Base-by-base conservation (phyloP, 2,329 filamentous ascomycete species). In the Fusarium abutilonis region DNA sequence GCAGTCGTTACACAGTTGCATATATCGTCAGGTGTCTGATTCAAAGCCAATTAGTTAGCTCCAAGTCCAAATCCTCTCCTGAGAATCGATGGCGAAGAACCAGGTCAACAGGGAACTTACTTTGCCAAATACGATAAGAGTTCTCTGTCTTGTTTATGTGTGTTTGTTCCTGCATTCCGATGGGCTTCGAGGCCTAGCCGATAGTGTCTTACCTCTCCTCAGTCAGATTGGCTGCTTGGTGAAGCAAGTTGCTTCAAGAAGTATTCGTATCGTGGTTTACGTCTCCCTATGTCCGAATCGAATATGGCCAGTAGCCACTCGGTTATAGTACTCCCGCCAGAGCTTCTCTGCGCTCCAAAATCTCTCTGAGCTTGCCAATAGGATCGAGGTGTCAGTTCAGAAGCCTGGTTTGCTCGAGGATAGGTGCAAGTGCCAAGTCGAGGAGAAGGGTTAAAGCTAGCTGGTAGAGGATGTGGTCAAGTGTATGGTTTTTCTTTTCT, bases 121-220 rank as follows among this genome's bases (percentile, higher is more conserved):
- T 60, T 55, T 60, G 17, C 55, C 6, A 21, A 31, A 6, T 28
- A 11, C 8, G 3, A 5, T 1, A 4, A 6, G 4, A 23, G 13
- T 7, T 1, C 17, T 14, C 8, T 9, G 14, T 23, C 13, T 21
- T 15, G 0, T 2, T 13, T 21, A 1, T 28, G n/a, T 14, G 9
- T 7, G 8, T 14, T n/a, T n/a, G 2, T 21, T 10, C 14, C 11
- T 5, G 14, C 7, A 13, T n/a, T 34, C 9, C 1, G 11, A 36
- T 32, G 11, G 1, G 17, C 21, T 10, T 29, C 3, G 2, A 6
- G 8, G 6, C 19, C n/a, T 13, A 2, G 9, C 10, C 8, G 6
- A 21, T 35, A 1, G n/a, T 34, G 23, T 9, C 9, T 10, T 5
- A 19, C 19, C 19, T 5, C 9, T 4, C 4, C 31, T 13, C 13